Base-by-base conservation (phyloP, 345 rosid species). In the Chamaenerion angustifolium region DNA sequence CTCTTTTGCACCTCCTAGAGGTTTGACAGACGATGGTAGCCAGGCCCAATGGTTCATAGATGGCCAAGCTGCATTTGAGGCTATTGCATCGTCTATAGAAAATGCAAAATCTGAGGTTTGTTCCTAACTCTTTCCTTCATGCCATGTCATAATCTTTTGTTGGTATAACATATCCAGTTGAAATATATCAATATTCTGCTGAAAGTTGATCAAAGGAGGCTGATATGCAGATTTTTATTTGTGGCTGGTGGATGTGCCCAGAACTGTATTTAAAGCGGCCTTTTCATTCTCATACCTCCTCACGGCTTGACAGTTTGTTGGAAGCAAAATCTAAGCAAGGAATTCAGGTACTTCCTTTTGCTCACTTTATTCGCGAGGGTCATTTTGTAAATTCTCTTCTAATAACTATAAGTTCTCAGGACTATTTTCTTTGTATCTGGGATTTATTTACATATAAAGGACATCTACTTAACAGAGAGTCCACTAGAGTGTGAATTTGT, bases 241-340 rank as follows among this genome's bases (percentile, higher is more conserved):
- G 95, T 76, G 99, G 95, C 55, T 93, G 99, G 97, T 93, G 99
- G 99, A 58, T 93, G 52, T 93, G 99, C 79, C 99, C 96, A 46
- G 99, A 93, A 68, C 78, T 93, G 63, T 93, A 88, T 69, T 73
- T 93, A 58, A 78, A 81, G 54, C 96, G 99, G 50, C 99, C 96
- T 57, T 93, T 80, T 68, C 74, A 63, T 37, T 41, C 63, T 48
- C 77, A 82, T 61, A 73, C 77, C 51, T 72, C 90, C 48, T 74
- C 92, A 50, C 71, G 95, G 70, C 96, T 93, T 61, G 99, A 93
- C 71, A 64, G 73, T 68, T 76, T 93, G 68, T 71, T 93, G 70
- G 99, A 93, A 71, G 85, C 75, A 62, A 93, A 93, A 69, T 96
- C 99, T 57, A 93, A 82, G 74, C 83, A 88, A 70, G 99, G 96